Percentiles rank a stretch among this genome's conserved stretches.
Evolutionary conservation across 1,284 basidiomycete genomes (phyloP).

Genomic region (Phaffia rhodozyma): DNA sequence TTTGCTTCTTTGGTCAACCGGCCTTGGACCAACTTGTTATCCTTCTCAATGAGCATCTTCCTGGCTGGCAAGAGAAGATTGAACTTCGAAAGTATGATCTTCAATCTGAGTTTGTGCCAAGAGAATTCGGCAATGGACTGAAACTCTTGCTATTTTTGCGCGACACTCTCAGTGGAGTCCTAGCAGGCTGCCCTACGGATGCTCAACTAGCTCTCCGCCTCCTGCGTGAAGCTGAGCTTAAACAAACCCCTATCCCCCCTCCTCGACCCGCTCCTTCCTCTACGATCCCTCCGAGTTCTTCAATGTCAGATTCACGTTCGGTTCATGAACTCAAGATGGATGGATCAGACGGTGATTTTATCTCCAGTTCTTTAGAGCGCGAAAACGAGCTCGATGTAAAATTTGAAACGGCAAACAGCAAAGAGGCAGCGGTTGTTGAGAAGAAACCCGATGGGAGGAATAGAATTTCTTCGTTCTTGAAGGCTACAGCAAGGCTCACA

Average conservation of each 20-base stretch:
- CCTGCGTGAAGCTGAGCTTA: constrained; percentile 39
- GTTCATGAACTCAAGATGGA: no score
- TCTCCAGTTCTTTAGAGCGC: no score
- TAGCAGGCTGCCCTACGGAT: constrained; percentile 42
- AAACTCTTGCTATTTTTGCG: constrained; percentile 35
- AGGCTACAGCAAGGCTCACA: constrained; percentile 18
- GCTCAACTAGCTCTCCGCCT: constrained; percentile 43
- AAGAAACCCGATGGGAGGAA: background rate
- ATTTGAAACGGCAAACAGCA: background rate
- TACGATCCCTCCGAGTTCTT: background rate
- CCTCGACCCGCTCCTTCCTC: constrained; percentile 31
- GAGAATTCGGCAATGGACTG: constrained; percentile 41
- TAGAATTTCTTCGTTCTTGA: constrained; percentile 9
- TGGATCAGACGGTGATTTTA: no score
- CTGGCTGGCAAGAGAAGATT: constrained; percentile 38
- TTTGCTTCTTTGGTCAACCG: constrained; percentile 41
- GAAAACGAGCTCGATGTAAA: background rate
- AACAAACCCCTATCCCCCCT: constrained; percentile 39
- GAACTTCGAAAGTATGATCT: constrained; percentile 34
- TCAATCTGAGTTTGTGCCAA: constrained; percentile 36
- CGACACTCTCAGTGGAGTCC: constrained; percentile 32
- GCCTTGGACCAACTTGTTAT: constrained; percentile 32
- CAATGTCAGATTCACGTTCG: background rate
- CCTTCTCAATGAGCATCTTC: constrained; percentile 35
- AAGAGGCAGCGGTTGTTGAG: constrained; percentile 13